Conservation (phyloP, 1,139 yeast species). For the Schwanniomyces etchellsii region DNA sequence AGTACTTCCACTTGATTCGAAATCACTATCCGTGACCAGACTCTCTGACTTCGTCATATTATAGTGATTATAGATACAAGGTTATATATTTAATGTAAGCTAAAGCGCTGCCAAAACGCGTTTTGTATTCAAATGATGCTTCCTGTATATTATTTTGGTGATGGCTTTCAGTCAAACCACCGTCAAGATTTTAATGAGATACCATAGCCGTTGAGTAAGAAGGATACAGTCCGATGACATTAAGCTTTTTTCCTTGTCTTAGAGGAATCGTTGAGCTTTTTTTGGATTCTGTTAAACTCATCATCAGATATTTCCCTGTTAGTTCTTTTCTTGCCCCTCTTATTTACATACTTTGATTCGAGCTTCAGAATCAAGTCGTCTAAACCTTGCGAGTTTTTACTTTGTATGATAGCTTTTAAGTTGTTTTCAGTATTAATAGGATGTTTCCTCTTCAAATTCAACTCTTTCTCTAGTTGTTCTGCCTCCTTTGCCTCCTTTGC, state of each 20-base stretch:
- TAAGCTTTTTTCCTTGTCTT: too few species aligned
- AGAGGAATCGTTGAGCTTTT: constrained; percentile 7
- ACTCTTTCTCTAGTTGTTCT: constrained; percentile 47
- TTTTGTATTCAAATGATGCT: too few species aligned
- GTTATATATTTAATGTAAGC: too few species aligned
- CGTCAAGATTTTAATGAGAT: too few species aligned
- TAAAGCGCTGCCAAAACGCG: too few species aligned
- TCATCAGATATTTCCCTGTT: constrained; percentile 28
- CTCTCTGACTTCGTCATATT: background rate
- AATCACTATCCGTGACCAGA: background rate
- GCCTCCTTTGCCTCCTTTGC: constrained; percentile 68
- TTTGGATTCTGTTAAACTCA: constrained; percentile 26
- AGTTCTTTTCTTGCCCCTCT: constrained; percentile 30
- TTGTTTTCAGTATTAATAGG: constrained; percentile 33
- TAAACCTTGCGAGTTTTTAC: constrained; percentile 36
- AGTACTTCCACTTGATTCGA: background rate
- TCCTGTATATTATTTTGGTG: too few species aligned
- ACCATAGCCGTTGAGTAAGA: too few species aligned
- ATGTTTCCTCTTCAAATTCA: constrained; percentile 34
- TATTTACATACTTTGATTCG: constrained; percentile 49
- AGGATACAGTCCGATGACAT: too few species aligned
- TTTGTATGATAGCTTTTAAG: constrained; percentile 46
- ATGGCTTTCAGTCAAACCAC: too few species aligned
- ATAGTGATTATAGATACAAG: too few species aligned
- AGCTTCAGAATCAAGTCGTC: constrained; percentile 45